Base-by-base conservation (phyloP, 345 rosid genomes). In the Camelina sativa region DNA sequence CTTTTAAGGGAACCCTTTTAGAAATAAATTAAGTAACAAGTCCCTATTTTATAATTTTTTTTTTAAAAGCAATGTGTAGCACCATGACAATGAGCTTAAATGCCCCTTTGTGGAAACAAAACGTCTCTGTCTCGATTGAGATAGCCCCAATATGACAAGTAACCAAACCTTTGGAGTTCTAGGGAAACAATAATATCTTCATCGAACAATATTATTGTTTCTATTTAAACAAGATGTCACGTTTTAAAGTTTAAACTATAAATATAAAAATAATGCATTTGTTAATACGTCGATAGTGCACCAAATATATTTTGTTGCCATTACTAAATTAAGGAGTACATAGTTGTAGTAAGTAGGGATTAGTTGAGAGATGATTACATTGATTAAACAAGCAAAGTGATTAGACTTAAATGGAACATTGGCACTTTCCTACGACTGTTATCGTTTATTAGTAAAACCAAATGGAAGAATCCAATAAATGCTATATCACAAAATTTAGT, bases 341-440 rank as follows among this genome's bases (percentile, higher is more conserved):
- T 41, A 52, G 62, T 59, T 75, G 47, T 52, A 69, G 75, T 69
- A 61, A 71, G 80, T 70, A 55, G 48, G 60, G 71, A 46, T 76
- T 69, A 71, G 71, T 69, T 71, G 71, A 64, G 71, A 64, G 61
- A 48, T 64, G 40, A 61, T 70, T 20, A 63, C 56, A 47, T 76
- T 70, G 71, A 47, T 76, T 46, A 63, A 16, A 46, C 6, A 63
- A 22, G 59, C n/a, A 71, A 71, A 38, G 16, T 70, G 44, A 68
- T 71, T 62, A 52, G 54, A 76, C 34, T 60, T 52, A 35, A 44
- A 19, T 52, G 61, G 30, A 57, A 67, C 67, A 68, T 59, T 65
- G 62, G 61, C 61, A 41, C 37, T 52, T 59, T 67, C 67, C 62
- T 58, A 48, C 17, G 60, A 64, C 10, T 55, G 23, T 44, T 73